Evolutionary conservation across 2,329 filamentous ascomycete species (phyloP).

Genomic region (Fusarium sp.): DNA sequence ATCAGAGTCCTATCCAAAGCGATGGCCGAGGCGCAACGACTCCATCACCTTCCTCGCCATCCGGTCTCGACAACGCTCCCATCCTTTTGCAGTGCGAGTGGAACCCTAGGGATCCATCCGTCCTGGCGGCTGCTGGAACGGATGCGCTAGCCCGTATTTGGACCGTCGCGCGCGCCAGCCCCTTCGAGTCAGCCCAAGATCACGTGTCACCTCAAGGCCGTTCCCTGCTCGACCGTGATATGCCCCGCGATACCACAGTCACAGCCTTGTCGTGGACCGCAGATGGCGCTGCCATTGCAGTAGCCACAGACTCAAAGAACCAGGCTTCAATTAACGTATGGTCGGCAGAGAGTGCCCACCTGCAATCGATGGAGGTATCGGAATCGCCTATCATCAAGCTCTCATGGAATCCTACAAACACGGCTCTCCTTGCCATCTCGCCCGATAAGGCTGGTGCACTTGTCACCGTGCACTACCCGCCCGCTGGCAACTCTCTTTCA

Average conservation of each 20-base stretch:
- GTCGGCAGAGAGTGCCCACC: constrained; percentile 60
- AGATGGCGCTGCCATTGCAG: constrained; percentile 63
- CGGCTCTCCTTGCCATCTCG: constrained; percentile 65
- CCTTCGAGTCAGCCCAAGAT: constrained; percentile 53
- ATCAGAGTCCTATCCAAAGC: constrained; percentile 48
- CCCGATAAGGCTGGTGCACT: constrained; percentile 63
- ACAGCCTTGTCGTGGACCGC: constrained; percentile 69
- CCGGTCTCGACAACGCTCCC: constrained; percentile 61
- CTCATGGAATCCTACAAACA: constrained; percentile 66
- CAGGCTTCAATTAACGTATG: constrained; percentile 65
- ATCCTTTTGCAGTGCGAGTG: constrained; percentile 74
- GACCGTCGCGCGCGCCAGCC: constrained; percentile 66
- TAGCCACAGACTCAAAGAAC: constrained; percentile 65
- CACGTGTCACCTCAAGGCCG: constrained; percentile 52
- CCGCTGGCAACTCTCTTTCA: constrained; percentile 55
- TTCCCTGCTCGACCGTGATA: constrained; percentile 62
- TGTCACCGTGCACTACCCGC: constrained; percentile 63
- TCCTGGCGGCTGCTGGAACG: constrained; percentile 73
- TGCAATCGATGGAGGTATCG: constrained; percentile 64
- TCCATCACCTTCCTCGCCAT: constrained; percentile 50
- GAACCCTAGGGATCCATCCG: constrained; percentile 70
- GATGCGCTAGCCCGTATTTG: constrained; percentile 76
- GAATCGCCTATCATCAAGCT: constrained; percentile 70
- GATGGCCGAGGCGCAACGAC: constrained; percentile 48
- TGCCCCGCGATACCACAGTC: constrained; percentile 61